phyloP scores from a whole-genome alignment of 1,139 yeast genomes.

The Sugiyamaella neomexicana region DNA sequence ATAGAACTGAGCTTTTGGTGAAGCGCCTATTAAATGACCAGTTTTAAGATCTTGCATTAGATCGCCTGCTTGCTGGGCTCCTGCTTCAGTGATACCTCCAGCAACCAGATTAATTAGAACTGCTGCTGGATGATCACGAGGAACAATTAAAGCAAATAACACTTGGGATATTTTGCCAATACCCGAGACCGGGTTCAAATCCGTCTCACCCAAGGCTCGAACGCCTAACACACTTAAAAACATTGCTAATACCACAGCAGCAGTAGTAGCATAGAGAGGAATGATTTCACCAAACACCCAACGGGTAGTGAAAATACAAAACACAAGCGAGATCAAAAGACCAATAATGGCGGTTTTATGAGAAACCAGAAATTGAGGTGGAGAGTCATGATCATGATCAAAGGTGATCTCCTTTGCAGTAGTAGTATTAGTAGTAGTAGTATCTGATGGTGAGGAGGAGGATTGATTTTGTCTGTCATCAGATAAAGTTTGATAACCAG shows the following conservation, averaged over 20 bases:
- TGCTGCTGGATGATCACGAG: slow-evolving; percentile 72
- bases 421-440: neutral
- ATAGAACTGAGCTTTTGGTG: slow-evolving; percentile 85
- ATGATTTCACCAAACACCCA: slow-evolving; percentile 67
- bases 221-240: slow-evolving; percentile 83
- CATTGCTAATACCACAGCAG: slow-evolving; percentile 73
- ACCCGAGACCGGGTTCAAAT: slow-evolving; percentile 94
- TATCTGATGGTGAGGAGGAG: neutral
- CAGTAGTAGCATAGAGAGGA: slow-evolving; percentile 66
- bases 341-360: slow-evolving; percentile 58
- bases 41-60: slow-evolving; percentile 96
- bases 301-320: slow-evolving; percentile 66
- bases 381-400: slow-evolving; percentile 20
- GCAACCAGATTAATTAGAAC: slow-evolving; percentile 85
- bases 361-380: slow-evolving; percentile 51
- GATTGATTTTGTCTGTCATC: slow-evolving; percentile 18
- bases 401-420: neutral
- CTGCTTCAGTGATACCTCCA: slow-evolving; percentile 97
- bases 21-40: slow-evolving; percentile 87
- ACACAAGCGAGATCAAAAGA: slow-evolving; percentile 57
- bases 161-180: slow-evolving; percentile 92
- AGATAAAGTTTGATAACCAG: slow-evolving; percentile 14
- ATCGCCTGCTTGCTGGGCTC: slow-evolving; percentile 99
- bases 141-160: slow-evolving; percentile 79
- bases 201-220: slow-evolving; percentile 94